Evolutionary conservation across 371 early-diverging fungal species (phyloP).

Genomic region (Mortierella sp.): DNA sequence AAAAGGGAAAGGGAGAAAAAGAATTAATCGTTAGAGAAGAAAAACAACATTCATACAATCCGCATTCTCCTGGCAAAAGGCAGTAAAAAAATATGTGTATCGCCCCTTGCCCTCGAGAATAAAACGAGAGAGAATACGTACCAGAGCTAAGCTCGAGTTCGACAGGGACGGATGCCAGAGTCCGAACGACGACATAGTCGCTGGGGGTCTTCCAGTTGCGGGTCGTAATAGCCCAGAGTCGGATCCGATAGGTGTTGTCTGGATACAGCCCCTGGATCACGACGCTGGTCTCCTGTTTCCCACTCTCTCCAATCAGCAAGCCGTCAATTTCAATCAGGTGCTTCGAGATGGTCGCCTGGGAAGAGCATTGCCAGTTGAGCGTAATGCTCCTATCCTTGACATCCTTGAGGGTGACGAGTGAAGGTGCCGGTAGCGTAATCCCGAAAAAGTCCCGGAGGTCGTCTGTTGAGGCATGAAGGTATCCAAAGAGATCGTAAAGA

Average conservation of each 20-base stretch:
- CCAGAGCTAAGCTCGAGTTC: slow-evolving; percentile 55
- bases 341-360: slow-evolving; percentile 51
- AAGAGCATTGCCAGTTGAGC: slow-evolving; percentile 59
- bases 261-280: slow-evolving; percentile 61
- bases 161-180: slow-evolving; percentile 50
- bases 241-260: slow-evolving; percentile 58
- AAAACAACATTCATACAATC: background rate
- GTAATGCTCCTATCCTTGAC: slow-evolving; percentile 59
- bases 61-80: background rate
- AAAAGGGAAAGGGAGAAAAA: background rate
- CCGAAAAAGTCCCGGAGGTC: slow-evolving; percentile 61
- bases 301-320: slow-evolving; percentile 60
- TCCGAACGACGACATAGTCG: slow-evolving; percentile 57
- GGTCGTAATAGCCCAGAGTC: slow-evolving; percentile 65
- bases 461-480: slow-evolving; percentile 58
- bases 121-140: background rate
- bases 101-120: background rate
- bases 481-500: slow-evolving; percentile 57
- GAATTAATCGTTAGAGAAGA: background rate
- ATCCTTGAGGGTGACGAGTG: slow-evolving; percentile 61
- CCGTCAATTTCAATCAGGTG: slow-evolving; percentile 66
- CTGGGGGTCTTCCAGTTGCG: slow-evolving; percentile 61
- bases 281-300: slow-evolving; percentile 60
- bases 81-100: too few relatives aligned
- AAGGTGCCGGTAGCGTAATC: slow-evolving; percentile 57